phyloP scores from a whole-genome alignment of 805 yeast genomes.

The Teunomyces gatunensis region DNA sequence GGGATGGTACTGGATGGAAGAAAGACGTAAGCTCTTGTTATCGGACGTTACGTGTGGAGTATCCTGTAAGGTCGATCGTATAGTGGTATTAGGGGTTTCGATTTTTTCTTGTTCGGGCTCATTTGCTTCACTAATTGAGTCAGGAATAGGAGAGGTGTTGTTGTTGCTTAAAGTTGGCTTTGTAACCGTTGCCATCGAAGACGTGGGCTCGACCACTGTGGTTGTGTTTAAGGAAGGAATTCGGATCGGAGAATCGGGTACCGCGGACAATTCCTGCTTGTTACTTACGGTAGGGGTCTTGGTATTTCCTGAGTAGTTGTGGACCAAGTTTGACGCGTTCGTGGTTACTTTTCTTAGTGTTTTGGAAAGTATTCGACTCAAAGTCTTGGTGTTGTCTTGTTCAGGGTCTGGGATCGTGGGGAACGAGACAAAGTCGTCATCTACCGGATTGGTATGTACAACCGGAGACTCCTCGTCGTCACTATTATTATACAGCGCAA shows the following conservation, averaged over 20 bases:
- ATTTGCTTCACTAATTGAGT: background rate
- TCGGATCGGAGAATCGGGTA: slow-evolving; percentile 2
- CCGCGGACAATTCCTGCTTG: background rate
- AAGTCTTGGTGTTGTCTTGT: slow-evolving; percentile 28
- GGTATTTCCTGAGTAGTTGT: slow-evolving; percentile 8
- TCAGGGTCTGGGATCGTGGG: slow-evolving; percentile 46
- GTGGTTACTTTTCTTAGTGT: slow-evolving; percentile 42
- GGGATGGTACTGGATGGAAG: slow-evolving; percentile 20
- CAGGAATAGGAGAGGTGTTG: background rate
- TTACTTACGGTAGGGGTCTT: background rate
- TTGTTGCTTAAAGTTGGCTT: background rate
- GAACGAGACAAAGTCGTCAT: slow-evolving; percentile 38
- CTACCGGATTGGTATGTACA: background rate
- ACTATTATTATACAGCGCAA: slow-evolving; percentile 9
- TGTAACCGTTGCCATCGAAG: background rate
- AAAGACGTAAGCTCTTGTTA: slow-evolving; percentile 29
- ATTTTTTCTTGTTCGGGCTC: background rate
- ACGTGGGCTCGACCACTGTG: background rate
- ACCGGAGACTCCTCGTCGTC: slow-evolving; percentile 10
- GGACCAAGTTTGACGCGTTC: slow-evolving; percentile 39
- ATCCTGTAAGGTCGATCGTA: background rate
- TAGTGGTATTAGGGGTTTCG: background rate
- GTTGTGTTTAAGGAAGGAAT: slow-evolving; percentile 2
- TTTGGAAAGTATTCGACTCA: slow-evolving; percentile 33
- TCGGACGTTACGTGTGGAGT: slow-evolving; percentile 36